Evolutionary conservation across 805 yeast genomes (phyloP), one percentile per base, ranked within the genome.

Genomic region (Tetrapisispora iriomotensis): DNA sequence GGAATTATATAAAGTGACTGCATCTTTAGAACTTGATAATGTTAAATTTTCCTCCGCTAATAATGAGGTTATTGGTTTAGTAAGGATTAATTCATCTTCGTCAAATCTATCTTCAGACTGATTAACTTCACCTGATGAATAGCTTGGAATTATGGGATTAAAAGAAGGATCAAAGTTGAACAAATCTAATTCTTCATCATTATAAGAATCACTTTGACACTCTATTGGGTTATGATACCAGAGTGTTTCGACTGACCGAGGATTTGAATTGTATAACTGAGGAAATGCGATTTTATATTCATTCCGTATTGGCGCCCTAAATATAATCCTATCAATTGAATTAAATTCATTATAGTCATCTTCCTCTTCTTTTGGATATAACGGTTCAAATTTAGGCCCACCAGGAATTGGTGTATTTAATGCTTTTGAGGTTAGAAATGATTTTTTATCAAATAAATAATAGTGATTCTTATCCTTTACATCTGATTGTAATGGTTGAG

Each of bases 351-450:
- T 85, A 59, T 72, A 82, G 55, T 88, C 96, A 43, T 82, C 90
- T 19, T 73, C 74, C 48, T 77, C 77, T 28, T 68, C 65, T 38
- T 80, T 83, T 44, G 79, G 77, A 61, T 70, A 76, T 13, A 88
- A 61, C 0, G 95, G 95, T 62, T 88, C 97, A 60, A 87, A 92
- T 55, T 82, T 84, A 10, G 99, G 97, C 0, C 98, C 99, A 10
- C 95, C 95, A 0, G 96, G 96, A 25, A 92, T 68, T 1, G 94
- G 81, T 33, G 79, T 71, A 52, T 88, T 86, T 37, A 92, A 68
- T 8, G 94, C 90, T 54, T 92, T 92, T 0, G 97, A 94, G 0
- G 96, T 88, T 58, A 81, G 75, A 47, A 92, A 84, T 0, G 96
- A 70, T 39, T 80, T 70, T 41, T 75, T 76, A 50, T 88, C 87